Evolutionary conservation across 768 basidiomycete genomes (phyloP), one percentile per base, ranked within the genome.

Genomic region (Hericium rajendrae): DNA sequence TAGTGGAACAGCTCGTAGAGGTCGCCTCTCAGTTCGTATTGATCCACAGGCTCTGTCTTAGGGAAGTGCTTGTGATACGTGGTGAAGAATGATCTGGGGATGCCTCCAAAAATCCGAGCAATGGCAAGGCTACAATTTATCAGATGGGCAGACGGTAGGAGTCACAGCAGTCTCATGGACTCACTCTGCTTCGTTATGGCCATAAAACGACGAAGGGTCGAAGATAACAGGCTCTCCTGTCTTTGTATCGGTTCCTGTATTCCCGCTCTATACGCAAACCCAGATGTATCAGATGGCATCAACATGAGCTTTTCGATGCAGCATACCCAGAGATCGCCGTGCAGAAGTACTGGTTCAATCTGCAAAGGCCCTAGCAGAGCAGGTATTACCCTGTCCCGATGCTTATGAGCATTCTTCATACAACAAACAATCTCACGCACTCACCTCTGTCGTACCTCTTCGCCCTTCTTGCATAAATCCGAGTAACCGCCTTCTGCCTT

Each of bases 1-100:
- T 89, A 88, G 69, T 91, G 89, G 60, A 86, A 91, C 26, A 91
- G 69, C 67, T 88, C 81, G 62, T 91, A 91, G n/a, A 91, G 69
- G 53, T 86, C 79, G 37, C 69, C 76, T 38, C 89, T 78, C 39
- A 83, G 73, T 28, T 75, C 74, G 64, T 87, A 90, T 64, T 90
- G 78, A 3, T 78, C 76, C 3, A 74, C 74, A 5, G 88, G 88
- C 38, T 84, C 78, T 1, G 83, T 74, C 67, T 83, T 88, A 0
- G 85, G 83, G 28, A 76, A 71, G 61, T 82, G 58, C 50, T 80
- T 59, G 61, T 89, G 84, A 63, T 91, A 91, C 18, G 78, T 77
- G 24, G 73, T 69, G 65, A 81, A 88, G 70, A 91, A 91, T 0
- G 74, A 67, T 22, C 66, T 57, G 1, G 86, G 81, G 59, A 91